These are phyloP conservation scores for Bonia amplexicaulis DNA, from an alignment of 176 grass and related monocot species.

Conservation along the genomic window DNA sequence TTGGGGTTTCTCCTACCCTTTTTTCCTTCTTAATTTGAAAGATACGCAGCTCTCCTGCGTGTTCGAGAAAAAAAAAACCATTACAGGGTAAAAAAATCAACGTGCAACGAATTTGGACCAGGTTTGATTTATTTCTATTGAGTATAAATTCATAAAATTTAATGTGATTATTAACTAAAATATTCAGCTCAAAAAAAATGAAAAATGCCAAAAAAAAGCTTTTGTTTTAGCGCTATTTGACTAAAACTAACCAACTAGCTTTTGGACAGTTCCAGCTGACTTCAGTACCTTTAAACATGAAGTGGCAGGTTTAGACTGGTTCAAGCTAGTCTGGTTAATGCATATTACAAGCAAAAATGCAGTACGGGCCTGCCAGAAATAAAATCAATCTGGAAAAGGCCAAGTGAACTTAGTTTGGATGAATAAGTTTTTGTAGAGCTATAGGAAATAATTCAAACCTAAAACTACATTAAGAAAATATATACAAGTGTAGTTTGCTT, in stretches of 20 bases:
- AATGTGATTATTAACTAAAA: background rate
- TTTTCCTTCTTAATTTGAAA: no score
- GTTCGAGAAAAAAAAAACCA: no score
- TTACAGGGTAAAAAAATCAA: background rate
- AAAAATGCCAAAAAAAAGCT: background rate
- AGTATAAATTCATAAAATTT: background rate
- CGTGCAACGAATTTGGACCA: background rate
- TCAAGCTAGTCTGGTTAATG: background rate
- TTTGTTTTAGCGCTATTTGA: background rate
- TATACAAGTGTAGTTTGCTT: background rate
- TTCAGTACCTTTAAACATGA: constrained; percentile 1
- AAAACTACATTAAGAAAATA: background rate
- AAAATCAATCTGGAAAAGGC: background rate
- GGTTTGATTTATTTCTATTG: background rate
- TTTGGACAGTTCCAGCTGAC: background rate
- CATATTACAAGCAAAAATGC: constrained; percentile 5
- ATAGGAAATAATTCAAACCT: constrained; percentile 3
- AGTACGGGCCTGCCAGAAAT: background rate
- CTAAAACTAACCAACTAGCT: background rate
- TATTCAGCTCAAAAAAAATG: background rate
- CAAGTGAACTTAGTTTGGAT: background rate
- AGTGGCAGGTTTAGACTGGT: background rate
- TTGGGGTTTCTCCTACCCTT: no score
- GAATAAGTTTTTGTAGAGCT: background rate
- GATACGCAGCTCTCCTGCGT: no score